Conservation (phyloP, 331 rosid genomes). For the Rosa hybrid region DNA sequence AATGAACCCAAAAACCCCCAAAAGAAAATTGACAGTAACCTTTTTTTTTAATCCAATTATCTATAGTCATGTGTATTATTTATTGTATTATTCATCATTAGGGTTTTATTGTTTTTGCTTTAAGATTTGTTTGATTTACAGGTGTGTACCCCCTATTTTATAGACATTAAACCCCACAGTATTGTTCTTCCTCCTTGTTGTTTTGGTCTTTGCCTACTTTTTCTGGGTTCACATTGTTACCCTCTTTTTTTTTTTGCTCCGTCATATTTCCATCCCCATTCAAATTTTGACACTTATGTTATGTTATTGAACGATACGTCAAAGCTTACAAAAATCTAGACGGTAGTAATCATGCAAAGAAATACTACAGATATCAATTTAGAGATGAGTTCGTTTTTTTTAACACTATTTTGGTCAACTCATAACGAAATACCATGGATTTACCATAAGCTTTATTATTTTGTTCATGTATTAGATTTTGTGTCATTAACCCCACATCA, state of each 20-base stretch:
- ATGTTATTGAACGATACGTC: not conserved
- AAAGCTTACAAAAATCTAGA: not conserved
- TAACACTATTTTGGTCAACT: not conserved
- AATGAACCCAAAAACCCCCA: not conserved
- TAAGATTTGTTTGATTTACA: slow-evolving; percentile 2
- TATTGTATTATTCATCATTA: not conserved
- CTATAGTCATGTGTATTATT: too few species aligned
- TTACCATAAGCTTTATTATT: not conserved
- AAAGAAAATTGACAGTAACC: not conserved
- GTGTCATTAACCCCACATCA: not conserved
- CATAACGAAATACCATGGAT: not conserved
- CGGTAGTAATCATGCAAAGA: too few species aligned
- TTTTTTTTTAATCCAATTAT: not conserved
- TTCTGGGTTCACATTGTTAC: not conserved
- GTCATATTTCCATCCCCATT: not conserved
- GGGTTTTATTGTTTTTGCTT: not conserved
- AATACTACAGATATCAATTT: too few species aligned
- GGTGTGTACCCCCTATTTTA: not conserved
- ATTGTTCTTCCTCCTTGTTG: not conserved
- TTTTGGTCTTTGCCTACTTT: not conserved
- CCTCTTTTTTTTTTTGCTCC: slow-evolving; percentile 3
- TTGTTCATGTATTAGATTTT: not conserved
- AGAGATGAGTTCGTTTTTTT: too few species aligned
- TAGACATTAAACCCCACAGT: slow-evolving; percentile 11
- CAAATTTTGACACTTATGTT: not conserved